Evolutionary conservation across 176 grass and related monocot genomes (phyloP).

Genomic region (Carex cristatella): DNA sequence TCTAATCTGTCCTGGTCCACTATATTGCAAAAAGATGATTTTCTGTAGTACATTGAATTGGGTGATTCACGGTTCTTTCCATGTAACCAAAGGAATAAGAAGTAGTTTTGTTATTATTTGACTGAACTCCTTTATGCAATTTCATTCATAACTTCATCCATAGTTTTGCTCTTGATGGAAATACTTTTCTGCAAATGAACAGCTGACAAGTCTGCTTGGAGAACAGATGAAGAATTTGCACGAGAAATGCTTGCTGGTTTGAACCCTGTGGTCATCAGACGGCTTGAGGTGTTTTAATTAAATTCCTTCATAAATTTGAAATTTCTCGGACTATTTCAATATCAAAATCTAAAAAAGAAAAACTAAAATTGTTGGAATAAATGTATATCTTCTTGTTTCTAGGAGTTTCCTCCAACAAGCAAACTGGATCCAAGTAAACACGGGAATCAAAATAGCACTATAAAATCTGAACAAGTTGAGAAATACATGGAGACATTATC

Average conservation of each 20-base stretch:
- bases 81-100: background rate
- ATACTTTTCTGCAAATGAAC: background rate
- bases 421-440: constrained; percentile 59
- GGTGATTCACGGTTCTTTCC: background rate
- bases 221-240: constrained; percentile 79
- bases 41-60: background rate
- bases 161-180: background rate
- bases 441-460: constrained; percentile 71
- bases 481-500: constrained; percentile 47
- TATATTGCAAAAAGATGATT: background rate
- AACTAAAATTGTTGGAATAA: background rate
- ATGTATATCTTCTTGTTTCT: background rate
- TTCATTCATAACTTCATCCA: background rate
- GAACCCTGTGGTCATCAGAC: constrained; percentile 60
- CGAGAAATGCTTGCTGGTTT: constrained; percentile 88
- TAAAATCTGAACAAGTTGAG: constrained; percentile 58
- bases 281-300: constrained; percentile 37
- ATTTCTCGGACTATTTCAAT: background rate
- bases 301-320: background rate
- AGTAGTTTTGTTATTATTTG: background rate
- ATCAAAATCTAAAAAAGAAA: background rate
- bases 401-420: constrained; percentile 75
- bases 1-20: background rate
- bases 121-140: background rate
- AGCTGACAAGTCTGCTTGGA: constrained; percentile 56